These are phyloP conservation scores for Fistulinella cinereoalba DNA, from an alignment of 1,284 basidiomycete species.

Conservation along the genomic window DNA sequence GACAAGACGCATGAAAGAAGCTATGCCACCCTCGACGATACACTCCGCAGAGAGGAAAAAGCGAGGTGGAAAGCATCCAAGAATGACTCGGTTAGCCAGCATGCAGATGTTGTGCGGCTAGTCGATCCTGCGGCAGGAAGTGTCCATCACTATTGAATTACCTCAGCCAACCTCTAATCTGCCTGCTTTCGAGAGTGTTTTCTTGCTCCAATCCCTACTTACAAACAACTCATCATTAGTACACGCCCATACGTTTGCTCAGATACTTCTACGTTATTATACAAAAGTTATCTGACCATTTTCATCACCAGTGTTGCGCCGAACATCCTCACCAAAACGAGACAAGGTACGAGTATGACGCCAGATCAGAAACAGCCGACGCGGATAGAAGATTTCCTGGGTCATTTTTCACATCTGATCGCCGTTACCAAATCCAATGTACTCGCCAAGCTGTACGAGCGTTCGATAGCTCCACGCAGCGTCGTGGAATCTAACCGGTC, in stretches of 20 bases:
- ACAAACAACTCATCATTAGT: too few relatives aligned
- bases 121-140: conserved; percentile 7
- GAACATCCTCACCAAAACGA: conserved; percentile 1
- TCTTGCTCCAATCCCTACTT: not conserved
- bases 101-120: conserved; percentile 6
- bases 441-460: conserved; percentile 24
- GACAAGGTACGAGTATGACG: not conserved
- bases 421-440: conserved; percentile 20
- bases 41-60: conserved; percentile 38
- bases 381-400: conserved; percentile 2
- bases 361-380: conserved; percentile 2
- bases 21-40: conserved; percentile 36
- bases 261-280: too few relatives aligned
- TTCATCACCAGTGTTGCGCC: too few relatives aligned
- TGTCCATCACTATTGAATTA: conserved; percentile 7
- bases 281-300: too few relatives aligned
- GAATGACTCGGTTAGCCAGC: conserved; percentile 17
- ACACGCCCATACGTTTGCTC: too few relatives aligned
- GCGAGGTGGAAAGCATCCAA: conserved; percentile 34
- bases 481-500: not conserved
- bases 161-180: not conserved
- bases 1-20: conserved; percentile 29
- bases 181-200: not conserved
- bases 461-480: conserved; percentile 3
- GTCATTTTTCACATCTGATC: conserved; percentile 21